A percentile compares a stretch with the other conserved stretches of the same genome.
Evolutionary conservation across 805 yeast species (phyloP).

Genomic region (Metschnikowia orientalis): DNA sequence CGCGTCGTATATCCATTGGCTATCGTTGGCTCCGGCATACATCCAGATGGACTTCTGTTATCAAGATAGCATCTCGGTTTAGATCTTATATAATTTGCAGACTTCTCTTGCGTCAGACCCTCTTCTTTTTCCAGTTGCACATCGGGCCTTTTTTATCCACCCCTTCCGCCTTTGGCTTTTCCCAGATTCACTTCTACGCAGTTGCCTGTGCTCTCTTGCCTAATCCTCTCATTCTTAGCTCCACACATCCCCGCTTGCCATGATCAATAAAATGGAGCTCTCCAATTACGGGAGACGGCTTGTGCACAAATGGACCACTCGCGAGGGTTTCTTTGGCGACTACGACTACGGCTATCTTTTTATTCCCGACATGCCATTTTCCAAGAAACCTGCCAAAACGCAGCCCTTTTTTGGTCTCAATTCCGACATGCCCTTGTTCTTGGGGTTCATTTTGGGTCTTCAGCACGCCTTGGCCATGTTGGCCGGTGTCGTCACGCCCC

Average conservation of each 20-base stretch:
- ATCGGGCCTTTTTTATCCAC: too few species aligned
- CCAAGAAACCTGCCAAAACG: constrained; percentile 39
- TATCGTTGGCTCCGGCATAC: too few species aligned
- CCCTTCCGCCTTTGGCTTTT: too few species aligned
- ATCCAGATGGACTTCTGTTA: too few species aligned
- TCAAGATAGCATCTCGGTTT: too few species aligned
- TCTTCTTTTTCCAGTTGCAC: too few species aligned
- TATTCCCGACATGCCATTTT: constrained; percentile 75
- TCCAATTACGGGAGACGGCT: constrained; percentile 17
- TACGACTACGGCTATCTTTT: constrained; percentile 78
- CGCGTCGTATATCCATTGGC: not conserved
- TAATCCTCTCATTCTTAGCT: not conserved
- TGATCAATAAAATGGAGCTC: constrained; percentile 7
- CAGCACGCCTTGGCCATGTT: constrained; percentile 89
- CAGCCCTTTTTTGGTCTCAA: constrained; percentile 84
- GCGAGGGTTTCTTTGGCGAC: constrained; percentile 81
- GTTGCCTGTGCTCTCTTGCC: not conserved
- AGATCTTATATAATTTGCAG: too few species aligned
- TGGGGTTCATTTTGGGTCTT: constrained; percentile 75
- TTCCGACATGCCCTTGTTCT: constrained; percentile 73
- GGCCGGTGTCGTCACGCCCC: constrained; percentile 87
- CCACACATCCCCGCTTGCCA: not conserved
- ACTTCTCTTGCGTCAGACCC: too few species aligned
- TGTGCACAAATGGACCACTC: constrained; percentile 56
- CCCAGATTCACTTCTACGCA: too few species aligned